Evolutionary conservation across 2,329 filamentous ascomycete species (phyloP).

Genomic region (Scedosporium dehoogii): DNA sequence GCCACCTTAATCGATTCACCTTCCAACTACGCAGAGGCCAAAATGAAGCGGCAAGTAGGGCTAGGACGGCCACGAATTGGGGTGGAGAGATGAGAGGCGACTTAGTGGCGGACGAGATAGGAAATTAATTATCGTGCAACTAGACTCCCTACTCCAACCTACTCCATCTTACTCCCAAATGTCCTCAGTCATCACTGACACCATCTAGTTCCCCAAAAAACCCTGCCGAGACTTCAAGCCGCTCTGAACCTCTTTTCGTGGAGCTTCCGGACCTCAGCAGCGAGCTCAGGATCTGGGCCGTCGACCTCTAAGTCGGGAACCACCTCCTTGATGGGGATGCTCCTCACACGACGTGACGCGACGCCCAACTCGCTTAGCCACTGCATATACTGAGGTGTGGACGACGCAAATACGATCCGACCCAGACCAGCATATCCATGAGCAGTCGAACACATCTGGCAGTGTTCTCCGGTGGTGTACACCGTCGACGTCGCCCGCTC

Average conservation of each 20-base stretch:
- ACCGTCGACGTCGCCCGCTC: constrained; percentile 27
- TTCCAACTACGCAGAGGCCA: too few species aligned
- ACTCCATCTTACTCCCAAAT: too few species aligned
- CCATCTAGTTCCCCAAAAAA: too few species aligned
- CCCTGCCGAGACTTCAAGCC: not conserved
- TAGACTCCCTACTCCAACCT: too few species aligned
- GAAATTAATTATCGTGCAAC: too few species aligned
- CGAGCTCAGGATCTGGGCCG: constrained; percentile 20
- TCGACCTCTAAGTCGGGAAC: constrained; percentile 17
- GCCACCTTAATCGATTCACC: too few species aligned
- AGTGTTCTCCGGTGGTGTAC: constrained; percentile 28
- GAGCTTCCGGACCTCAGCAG: constrained; percentile 18
- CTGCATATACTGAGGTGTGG: constrained; percentile 16
- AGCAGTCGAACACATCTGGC: constrained; percentile 25
- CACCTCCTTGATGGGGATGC: constrained; percentile 19
- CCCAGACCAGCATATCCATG: constrained; percentile 25
- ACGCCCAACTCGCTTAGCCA: constrained; percentile 21
- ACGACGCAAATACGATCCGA: constrained; percentile 23
- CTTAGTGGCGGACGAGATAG: too few species aligned
- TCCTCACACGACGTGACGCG: constrained; percentile 10
- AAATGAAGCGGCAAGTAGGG: too few species aligned
- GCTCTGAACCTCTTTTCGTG: constrained; percentile 10
- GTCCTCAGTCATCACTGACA: too few species aligned
- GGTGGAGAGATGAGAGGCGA: too few species aligned
- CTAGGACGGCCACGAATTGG: too few species aligned